These are phyloP conservation scores for Claviceps arundinis DNA, from an alignment of 2,329 filamentous ascomycete genomes.

Conservation along the genomic window DNA sequence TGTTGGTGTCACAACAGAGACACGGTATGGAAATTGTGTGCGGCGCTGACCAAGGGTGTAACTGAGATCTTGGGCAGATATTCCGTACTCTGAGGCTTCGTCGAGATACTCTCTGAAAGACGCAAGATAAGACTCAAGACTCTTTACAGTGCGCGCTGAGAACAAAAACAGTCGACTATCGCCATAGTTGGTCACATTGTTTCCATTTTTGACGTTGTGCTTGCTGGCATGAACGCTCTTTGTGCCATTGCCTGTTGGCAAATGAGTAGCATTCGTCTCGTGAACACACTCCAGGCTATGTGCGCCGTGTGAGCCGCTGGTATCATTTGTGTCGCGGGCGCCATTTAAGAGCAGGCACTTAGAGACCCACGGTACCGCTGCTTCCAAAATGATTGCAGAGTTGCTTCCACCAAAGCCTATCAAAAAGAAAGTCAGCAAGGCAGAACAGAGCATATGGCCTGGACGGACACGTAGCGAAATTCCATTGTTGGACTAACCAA, in stretches of 20 bases:
- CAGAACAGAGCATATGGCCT: not conserved
- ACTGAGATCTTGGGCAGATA: constrained; percentile 10
- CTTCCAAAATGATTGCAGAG: constrained; percentile 10
- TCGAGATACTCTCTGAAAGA: constrained; percentile 13
- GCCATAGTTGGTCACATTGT: not conserved
- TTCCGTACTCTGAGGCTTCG: not conserved
- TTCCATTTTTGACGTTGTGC: not conserved
- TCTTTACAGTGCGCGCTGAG: constrained; percentile 7
- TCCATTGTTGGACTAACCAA: constrained; percentile 6
- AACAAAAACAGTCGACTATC: constrained; percentile 8
- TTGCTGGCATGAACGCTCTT: not conserved
- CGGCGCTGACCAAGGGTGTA: constrained; percentile 18
- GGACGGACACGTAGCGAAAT: no score
- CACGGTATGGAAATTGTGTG: constrained; percentile 11
- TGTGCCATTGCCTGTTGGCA: not conserved
- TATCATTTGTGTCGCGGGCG: not conserved
- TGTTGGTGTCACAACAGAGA: constrained; percentile 5
- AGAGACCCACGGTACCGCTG: not conserved
- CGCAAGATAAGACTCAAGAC: constrained; percentile 9
- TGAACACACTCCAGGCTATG: not conserved
- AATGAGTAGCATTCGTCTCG: not conserved
- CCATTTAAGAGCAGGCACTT: not conserved
- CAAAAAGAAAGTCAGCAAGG: not conserved
- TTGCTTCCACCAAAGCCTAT: constrained; percentile 13
- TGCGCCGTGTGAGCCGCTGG: not conserved